A percentile compares a stretch with the other conserved stretches of the same genome.
These are phyloP conservation scores for Mortierella sp. DNA, from an alignment of 371 early-diverging fungal genomes.

Conservation along the genomic window DNA sequence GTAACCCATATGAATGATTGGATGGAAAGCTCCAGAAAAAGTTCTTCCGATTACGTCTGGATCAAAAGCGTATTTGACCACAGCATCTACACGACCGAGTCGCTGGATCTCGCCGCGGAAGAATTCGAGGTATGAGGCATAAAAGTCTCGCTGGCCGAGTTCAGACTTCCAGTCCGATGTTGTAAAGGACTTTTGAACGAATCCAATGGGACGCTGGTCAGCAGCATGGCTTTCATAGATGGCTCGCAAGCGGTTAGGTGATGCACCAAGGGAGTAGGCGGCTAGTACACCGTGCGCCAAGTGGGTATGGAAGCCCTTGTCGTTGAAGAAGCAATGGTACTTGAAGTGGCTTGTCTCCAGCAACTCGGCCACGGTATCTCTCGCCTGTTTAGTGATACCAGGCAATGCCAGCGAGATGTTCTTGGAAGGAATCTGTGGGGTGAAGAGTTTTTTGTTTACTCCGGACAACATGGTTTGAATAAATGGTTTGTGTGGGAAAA, in stretches of 20 bases:
- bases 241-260: constrained; percentile 58
- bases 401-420: constrained; percentile 48
- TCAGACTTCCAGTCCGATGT: constrained; percentile 57
- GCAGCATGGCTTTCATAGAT: constrained; percentile 63
- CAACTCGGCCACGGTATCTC: constrained; percentile 48
- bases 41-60: constrained; percentile 57
- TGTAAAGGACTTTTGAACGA: constrained; percentile 50
- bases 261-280: constrained; percentile 65
- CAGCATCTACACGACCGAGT: constrained; percentile 58
- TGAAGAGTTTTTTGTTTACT: constrained; percentile 2
- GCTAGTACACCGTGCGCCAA: constrained; percentile 66
- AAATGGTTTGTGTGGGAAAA: too few relatives aligned
- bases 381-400: constrained; percentile 54
- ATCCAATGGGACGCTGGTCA: constrained; percentile 53
- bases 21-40: constrained; percentile 67
- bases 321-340: constrained; percentile 60
- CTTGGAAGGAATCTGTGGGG: constrained; percentile 13
- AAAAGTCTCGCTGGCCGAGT: constrained; percentile 58
- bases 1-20: constrained; percentile 71
- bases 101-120: constrained; percentile 61
- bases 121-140: constrained; percentile 60
- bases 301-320: constrained; percentile 63
- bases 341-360: constrained; percentile 55
- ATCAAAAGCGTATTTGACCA: constrained; percentile 62
- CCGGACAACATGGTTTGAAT: too few relatives aligned